Evolutionary conservation across 1,139 yeast species (phyloP), one percentile per base, ranked within the genome.

Genomic region (Maudiozyma humilis): DNA sequence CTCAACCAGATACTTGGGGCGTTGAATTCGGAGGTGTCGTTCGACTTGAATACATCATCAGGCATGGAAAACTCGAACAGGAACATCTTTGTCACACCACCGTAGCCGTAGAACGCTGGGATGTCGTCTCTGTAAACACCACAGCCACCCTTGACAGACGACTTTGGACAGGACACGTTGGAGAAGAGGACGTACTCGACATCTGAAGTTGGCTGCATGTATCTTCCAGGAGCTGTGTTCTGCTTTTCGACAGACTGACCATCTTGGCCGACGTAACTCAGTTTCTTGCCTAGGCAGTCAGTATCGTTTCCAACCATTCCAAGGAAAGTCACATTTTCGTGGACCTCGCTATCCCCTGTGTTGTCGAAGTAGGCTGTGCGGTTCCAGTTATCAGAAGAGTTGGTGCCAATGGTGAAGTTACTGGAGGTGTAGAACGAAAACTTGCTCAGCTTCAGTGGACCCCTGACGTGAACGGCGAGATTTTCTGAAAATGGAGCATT

Each of bases 1-100:
- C 82, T 68, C 55, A 82, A 69, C 61, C 89, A 82, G 54, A 82
- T 75, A 44, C 88, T 88, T 42, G 89, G 87, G 81, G 81, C 71
- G 63, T 82, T 82, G 42, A 67, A 64, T 47, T 54, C 56, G 40
- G 70, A 67, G 35, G 71, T 55, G 43, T 69, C 69, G 49, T 66
- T 64, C 15, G 50, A 46, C 15, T 52, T 52, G 2, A 65, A 50
- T 2, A 65, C 50, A 36, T 72, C 76, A 41, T 65, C 57, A 48
- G 87, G 87, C 76, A 79, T 76, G 55, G 70, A 68, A 63, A 82
- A 82, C 64, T 81, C 83, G 58, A 82, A 82, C 34, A 81, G 71
- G 58, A 82, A 81, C 71, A 82, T 73, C 69, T 82, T 82, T 47
- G 72, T 64, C 23, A 64, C 55, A 51, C 89, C 89, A 47, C 72